Base-by-base conservation (phyloP, 148 eudicot genomes). In the Vaccinium vitisidaea region DNA sequence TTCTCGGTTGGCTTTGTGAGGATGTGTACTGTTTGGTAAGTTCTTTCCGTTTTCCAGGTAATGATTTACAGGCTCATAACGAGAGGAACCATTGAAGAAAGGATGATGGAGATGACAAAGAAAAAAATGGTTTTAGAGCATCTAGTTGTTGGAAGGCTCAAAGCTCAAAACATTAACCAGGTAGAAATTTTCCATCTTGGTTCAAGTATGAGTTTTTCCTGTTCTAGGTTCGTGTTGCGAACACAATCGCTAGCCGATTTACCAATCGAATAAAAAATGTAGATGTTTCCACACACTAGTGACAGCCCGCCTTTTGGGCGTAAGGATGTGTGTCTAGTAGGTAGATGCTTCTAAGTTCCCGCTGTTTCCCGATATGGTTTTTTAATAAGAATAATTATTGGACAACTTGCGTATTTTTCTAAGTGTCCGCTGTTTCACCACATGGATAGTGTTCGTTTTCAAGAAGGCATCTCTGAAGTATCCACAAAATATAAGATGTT, bases 21-120 rank as follows among this genome's bases (percentile, higher is more conserved):
- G 78, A 50, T 55, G 75, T 70, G 75, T 70, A 8, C 69, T 15
- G 25, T 23, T 52, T 49, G 54, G 8, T 63, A 32, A 21, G 21
- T 75, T 81, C 30, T 74, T 58, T 54, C 46, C 59, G 19, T 67
- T 71, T 76, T 86, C 82, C 91, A 97, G 99, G 99, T 97, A 61
- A 97, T 97, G 99, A 97, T 97, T 82, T 97, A 88, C 84, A 92
- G 99, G 84, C 98, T 97, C 48, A 86, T 97, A 90, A 91, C 95
- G 56, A 88, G 99, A 90, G 99, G 94, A 84, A 93, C 97, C 73
- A 97, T 97, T 87, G 99, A 97, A 86, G 99, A 97, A 90, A 92
- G 98, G 86, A 97, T 97, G 99, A 95, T 97, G 97, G 93, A 97
- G 87, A 88, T 97, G 98, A 95, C 99, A 9, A 97, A 95, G 91